A percentile compares a stretch with the other conserved stretches of the same genome.
Evolutionary conservation across 306 rosid genomes (phyloP).

Genomic region (Fragaria nilgerrensis): DNA sequence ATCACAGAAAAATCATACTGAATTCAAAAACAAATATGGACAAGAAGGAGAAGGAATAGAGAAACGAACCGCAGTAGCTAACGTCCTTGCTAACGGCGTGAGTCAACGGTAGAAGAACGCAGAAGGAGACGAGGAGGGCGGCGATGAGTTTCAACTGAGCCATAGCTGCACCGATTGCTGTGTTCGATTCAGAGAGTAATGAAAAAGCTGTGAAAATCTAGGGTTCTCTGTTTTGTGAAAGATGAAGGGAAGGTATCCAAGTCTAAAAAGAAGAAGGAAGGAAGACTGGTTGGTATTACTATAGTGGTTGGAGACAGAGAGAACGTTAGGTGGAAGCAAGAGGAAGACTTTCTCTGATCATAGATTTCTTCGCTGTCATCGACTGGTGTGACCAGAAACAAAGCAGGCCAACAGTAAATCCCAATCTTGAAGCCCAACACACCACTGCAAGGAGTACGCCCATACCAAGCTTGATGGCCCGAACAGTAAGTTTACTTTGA

Average conservation of each 20-base stretch:
- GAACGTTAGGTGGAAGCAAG: background rate
- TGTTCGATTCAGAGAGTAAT: background rate
- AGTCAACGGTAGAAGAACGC: slow-evolving; percentile 33
- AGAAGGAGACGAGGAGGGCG: slow-evolving; percentile 30
- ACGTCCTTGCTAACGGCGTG: slow-evolving; percentile 43
- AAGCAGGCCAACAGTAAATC: no score
- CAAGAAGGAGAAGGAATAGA: background rate
- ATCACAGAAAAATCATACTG: background rate
- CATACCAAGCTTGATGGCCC: no score
- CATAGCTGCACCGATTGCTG: slow-evolving; percentile 30
- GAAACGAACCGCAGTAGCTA: slow-evolving; percentile 47
- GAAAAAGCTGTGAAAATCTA: background rate
- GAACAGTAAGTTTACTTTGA: no score
- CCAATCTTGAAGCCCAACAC: no score
- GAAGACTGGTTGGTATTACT: background rate
- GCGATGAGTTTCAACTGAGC: slow-evolving; percentile 25
- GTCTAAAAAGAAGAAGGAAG: background rate
- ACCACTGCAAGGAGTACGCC: no score
- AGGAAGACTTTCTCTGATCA: background rate
- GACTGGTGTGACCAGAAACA: no score
- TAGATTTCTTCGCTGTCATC: background rate
- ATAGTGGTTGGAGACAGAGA: background rate
- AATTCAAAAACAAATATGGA: background rate
- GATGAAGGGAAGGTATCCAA: background rate
- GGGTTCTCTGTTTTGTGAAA: background rate